Evolutionary conservation across 306 rosid species (phyloP).

Genomic region (Vigna nakashimae): DNA sequence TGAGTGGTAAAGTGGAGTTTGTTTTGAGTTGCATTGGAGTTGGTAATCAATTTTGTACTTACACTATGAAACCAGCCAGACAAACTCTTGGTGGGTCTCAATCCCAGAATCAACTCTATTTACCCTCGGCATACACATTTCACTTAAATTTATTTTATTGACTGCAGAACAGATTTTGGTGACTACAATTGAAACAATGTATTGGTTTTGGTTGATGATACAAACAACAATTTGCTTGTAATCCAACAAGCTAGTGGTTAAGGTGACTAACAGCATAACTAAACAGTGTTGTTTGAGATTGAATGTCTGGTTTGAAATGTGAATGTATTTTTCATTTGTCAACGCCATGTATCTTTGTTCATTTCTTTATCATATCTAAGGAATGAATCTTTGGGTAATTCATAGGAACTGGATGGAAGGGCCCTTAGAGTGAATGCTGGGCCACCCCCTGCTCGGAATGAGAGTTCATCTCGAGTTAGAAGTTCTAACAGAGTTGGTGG

Average conservation of each 20-base stretch:
- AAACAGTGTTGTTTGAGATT: conserved; percentile 24
- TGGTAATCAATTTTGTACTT: no score
- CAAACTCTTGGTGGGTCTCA: not conserved
- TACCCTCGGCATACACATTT: not conserved
- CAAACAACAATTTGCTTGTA: not conserved
- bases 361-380: conserved; percentile 31
- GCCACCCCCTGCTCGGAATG: conserved; percentile 74
- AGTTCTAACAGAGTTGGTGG: conserved; percentile 12
- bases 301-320: conserved; percentile 26
- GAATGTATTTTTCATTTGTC: not conserved
- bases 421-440: conserved; percentile 84
- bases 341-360: conserved; percentile 11
- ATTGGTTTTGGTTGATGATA: not conserved
- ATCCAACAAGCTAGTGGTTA: not conserved
- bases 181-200: not conserved
- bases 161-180: not conserved
- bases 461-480: conserved; percentile 45
- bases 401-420: conserved; percentile 84
- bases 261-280: not conserved
- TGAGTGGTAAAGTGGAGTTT: not conserved
- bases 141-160: not conserved
- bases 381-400: conserved; percentile 33
- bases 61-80: not conserved
- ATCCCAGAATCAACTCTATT: not conserved
- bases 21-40: not conserved